phyloP scores from a whole-genome alignment of 164 flowering plant species.

The Vitis rupestris region DNA sequence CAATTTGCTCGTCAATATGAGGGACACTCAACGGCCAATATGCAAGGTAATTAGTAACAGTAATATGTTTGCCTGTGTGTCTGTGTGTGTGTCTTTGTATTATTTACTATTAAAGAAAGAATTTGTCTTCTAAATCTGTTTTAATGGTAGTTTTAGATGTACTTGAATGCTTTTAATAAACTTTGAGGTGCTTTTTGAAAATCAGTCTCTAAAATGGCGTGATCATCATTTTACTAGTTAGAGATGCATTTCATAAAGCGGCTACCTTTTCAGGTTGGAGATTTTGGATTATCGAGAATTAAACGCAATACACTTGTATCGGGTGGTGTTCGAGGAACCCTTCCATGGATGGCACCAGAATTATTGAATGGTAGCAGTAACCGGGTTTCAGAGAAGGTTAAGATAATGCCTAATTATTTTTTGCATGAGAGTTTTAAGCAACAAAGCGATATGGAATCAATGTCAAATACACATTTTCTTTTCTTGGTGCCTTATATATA shows the following conservation, averaged over 20 bases:
- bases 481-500: no score
- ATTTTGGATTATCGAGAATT: slow-evolving; percentile 66
- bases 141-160: not conserved
- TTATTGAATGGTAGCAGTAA: slow-evolving; percentile 54
- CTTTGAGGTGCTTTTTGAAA: not conserved
- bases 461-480: no score
- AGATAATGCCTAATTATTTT: no score
- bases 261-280: slow-evolving; percentile 50
- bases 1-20: slow-evolving; percentile 83
- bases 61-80: not conserved
- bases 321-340: slow-evolving; percentile 71
- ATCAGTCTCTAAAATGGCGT: not conserved
- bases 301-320: slow-evolving; percentile 64
- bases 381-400: slow-evolving; percentile 65
- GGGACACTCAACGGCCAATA: slow-evolving; percentile 77
- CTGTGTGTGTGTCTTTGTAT: no score
- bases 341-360: slow-evolving; percentile 83
- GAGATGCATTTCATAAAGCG: not conserved
- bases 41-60: slow-evolving; percentile 64
- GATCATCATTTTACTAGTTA: not conserved
- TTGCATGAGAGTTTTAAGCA: no score
- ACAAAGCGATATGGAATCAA: no score
- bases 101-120: no score
- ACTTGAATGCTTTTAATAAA: not conserved
- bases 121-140: not conserved